Evolutionary conservation across 2,329 filamentous ascomycete species (phyloP), one percentile per base, ranked within the genome.

Genomic region (Ilyonectria robusta): DNA sequence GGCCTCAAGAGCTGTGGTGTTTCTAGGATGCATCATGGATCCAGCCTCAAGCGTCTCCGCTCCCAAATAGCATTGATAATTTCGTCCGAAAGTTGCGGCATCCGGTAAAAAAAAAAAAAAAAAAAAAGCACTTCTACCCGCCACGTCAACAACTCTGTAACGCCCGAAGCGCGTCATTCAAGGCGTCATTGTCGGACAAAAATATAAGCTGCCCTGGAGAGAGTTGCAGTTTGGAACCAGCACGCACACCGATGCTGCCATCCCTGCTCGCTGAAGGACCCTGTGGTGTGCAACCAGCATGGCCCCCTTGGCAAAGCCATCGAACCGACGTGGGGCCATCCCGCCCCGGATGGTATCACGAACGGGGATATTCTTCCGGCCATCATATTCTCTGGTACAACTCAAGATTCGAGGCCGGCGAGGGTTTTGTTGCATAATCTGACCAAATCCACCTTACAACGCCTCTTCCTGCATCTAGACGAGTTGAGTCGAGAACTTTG

Each of bases 131-230:
- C 3, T 26, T 23, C 10, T 47, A n/a, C 40, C n/a, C 56, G n/a
- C 29, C 35, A 17, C n/a, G 15, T 42, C 40, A n/a, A n/a, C 40
- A 42, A 7, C n/a, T 44, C 48, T 26, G 56, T 33, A 26, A 26
- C 26, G 26, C 26, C 26, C 26, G 26, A 26, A 26, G 26, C 26
- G 26, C 26, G 46, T 47, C 35, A 13, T 23, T 42, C 53, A 58
- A 50, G 26, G 60, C 60, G 54, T 57, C 53, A 63, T 58, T 57
- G 51, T 63, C 50, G 53, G 44, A 57, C 47, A 40, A 63, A 57
- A 63, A 48, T 44, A 63, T 51, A 53, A 46, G 51, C 60, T 37
- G 13, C 47, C 47, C 47, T 50, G 47, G 47, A 17, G 26, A 17
- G 4, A 46, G 21, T 29, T 8, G 44, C 13, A 51, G 26, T 58